phyloP scores from a whole-genome alignment of 2,329 filamentous ascomycete genomes.

The Fusarium sp. region DNA sequence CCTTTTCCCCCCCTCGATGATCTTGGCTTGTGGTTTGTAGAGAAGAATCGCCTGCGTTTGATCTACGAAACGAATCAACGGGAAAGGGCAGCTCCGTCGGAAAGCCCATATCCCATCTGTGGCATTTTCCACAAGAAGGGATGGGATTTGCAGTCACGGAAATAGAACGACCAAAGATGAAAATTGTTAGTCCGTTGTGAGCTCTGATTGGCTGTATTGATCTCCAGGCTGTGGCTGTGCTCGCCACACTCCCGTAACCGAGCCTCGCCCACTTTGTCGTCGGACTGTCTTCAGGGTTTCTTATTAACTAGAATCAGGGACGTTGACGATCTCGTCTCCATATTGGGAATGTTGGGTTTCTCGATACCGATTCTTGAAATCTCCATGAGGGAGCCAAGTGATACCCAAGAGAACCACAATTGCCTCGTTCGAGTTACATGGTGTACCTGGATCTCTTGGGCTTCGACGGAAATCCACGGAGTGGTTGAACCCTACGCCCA shows the following conservation, averaged over 20 bases:
- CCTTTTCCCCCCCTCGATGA: constrained; percentile 19
- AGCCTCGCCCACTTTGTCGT: constrained; percentile 25
- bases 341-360: constrained; percentile 7
- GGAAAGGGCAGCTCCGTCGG: constrained; percentile 12
- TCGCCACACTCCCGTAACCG: constrained; percentile 31
- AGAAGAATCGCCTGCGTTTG: not conserved
- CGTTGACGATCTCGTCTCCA: constrained; percentile 8
- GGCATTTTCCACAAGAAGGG: constrained; percentile 1
- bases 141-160: constrained; percentile 24
- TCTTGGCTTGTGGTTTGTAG: constrained; percentile 18
- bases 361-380: constrained; percentile 2
- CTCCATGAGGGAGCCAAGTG: constrained; percentile 30
- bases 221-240: constrained; percentile 37
- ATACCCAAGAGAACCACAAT: constrained; percentile 16
- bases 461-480: constrained; percentile 4
- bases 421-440: constrained; percentile 9
- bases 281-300: constrained; percentile 10
- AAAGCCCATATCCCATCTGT: constrained; percentile 7
- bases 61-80: constrained; percentile 20
- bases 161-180: constrained; percentile 19
- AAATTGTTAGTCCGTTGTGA: not conserved
- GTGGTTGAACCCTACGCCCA: not conserved
- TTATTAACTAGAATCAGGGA: not conserved
- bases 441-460: constrained; percentile 8
- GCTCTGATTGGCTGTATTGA: constrained; percentile 12